Base-by-base conservation (phyloP, 495 filamentous ascomycete genomes). In the Xylaria flabelliformis region DNA sequence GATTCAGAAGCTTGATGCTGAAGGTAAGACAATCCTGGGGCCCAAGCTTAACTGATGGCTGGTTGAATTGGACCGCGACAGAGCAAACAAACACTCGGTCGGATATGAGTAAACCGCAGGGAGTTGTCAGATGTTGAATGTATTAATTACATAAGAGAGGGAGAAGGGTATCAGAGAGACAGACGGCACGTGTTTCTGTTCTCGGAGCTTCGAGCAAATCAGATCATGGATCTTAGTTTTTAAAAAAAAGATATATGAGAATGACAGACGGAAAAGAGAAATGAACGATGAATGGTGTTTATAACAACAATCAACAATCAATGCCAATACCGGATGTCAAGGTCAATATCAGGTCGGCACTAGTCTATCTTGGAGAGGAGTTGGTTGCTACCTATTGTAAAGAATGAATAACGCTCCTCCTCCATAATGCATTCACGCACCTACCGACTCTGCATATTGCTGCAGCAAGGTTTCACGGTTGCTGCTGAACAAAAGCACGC, bases 241-340 rank as follows among this genome's bases (percentile, higher is more conserved):
- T 29, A 34, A 36, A 51, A 58, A 41, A 59, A 53, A 0, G 61
- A 71, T 50, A 71, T 29, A 71, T 34, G 64, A 8, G 66, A 48
- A 21, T 59, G 55, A 24, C 41, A 39, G 19, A 41, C 44, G 9
- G 39, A 46, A 50, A 36, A 50, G 46, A 64, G 32, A 55, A 70
- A 39, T 53, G 68, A 59, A 64, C 34, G 67, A 62, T 64, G 19
- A 21, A 59, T 58, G 66, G 39, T 59, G 66, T 69, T 59, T 56
- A 24, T 53, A 32, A 21, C 46, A 21, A 64, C 65, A 41, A 67
- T 36, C 50, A 67, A 67, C 64, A 67, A 67, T 46, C 29, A 39
- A 53, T 67, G 48, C 9, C 61, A 46, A 51, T 59, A 36, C n/a
- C 59, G 32, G 32, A 42, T 41, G 58, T 62, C 58, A 12, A 61